Conservation (phyloP, 208 protist genomes). For the Giardia muris region DNA sequence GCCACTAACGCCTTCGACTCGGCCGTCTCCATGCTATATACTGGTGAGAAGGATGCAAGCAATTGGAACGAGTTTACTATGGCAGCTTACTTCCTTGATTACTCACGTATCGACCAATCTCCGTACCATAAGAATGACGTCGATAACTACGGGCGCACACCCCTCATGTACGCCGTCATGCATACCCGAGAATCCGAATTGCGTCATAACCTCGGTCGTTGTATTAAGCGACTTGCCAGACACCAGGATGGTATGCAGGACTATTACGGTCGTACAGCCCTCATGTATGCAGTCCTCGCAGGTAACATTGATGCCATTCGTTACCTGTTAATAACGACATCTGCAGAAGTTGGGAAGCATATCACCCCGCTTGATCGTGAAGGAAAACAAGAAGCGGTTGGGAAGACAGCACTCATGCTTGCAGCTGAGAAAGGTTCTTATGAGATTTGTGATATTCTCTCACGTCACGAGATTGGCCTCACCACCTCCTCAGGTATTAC, state of each 20-base stretch:
- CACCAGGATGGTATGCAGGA: neutral
- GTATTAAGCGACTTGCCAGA: neutral
- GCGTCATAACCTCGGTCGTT: neutral
- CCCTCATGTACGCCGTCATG: neutral
- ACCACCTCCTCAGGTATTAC: neutral
- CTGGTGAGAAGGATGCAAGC: neutral
- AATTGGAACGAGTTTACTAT: neutral
- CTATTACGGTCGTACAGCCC: neutral
- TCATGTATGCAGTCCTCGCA: neutral
- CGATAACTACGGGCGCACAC: neutral
- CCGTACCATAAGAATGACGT: neutral
- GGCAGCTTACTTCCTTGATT: neutral
- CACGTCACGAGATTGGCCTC: neutral
- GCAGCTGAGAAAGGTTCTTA: neutral
- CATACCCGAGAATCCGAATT: neutral
- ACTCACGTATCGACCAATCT: neutral
- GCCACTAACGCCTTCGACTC: neutral
- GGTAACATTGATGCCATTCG: neutral
- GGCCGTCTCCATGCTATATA: neutral
- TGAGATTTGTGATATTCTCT: neutral
- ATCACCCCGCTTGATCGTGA: neutral
- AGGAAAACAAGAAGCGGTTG: neutral
- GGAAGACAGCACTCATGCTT: constrained; percentile 2
- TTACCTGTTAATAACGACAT: neutral
- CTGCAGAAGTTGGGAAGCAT: neutral